Conservation (phyloP, 768 basidiomycete genomes). For the Botryobasidium botryosum region DNA sequence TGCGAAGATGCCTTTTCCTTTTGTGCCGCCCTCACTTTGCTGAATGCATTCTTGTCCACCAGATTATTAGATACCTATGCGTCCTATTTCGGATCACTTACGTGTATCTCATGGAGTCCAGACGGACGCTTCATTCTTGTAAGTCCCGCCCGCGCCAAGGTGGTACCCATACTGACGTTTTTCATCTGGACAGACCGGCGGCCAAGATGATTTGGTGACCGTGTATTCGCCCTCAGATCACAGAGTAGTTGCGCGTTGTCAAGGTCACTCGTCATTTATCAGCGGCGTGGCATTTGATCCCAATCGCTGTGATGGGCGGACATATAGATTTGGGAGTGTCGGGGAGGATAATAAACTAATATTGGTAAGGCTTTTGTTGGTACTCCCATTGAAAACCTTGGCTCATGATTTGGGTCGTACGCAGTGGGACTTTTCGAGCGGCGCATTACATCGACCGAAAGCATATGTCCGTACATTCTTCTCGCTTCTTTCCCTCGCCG, state of each 20-base stretch:
- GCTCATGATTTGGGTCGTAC: slow-evolving; percentile 8
- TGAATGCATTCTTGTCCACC: background rate
- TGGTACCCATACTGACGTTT: background rate
- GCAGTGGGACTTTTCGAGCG: slow-evolving; percentile 91
- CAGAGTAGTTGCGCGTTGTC: slow-evolving; percentile 85
- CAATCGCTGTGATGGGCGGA: slow-evolving; percentile 70
- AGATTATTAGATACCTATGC: slow-evolving; percentile 90
- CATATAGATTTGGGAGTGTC: slow-evolving; percentile 80
- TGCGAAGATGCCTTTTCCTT: slow-evolving; percentile 24
- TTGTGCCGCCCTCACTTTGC: background rate
- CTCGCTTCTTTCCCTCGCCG: slow-evolving; percentile 19
- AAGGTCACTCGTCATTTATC: slow-evolving; percentile 93
- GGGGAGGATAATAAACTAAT: slow-evolving; percentile 95
- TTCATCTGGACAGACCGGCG: slow-evolving; percentile 48
- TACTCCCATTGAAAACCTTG: slow-evolving; percentile 11
- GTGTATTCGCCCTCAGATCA: slow-evolving; percentile 93
- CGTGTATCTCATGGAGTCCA: slow-evolving; percentile 86
- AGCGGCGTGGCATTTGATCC: slow-evolving; percentile 81
- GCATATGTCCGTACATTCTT: slow-evolving; percentile 28
- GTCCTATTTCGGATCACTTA: slow-evolving; percentile 87
- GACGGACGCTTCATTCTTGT: slow-evolving; percentile 88
- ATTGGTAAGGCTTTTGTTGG: slow-evolving; percentile 35
- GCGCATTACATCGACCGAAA: slow-evolving; percentile 79
- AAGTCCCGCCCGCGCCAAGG: slow-evolving; percentile 6
- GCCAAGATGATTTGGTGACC: slow-evolving; percentile 91